Evolutionary conservation across 257 asterid species (phyloP), one percentile per base, ranked within the genome.

Genomic region (Solanum verrucosum): DNA sequence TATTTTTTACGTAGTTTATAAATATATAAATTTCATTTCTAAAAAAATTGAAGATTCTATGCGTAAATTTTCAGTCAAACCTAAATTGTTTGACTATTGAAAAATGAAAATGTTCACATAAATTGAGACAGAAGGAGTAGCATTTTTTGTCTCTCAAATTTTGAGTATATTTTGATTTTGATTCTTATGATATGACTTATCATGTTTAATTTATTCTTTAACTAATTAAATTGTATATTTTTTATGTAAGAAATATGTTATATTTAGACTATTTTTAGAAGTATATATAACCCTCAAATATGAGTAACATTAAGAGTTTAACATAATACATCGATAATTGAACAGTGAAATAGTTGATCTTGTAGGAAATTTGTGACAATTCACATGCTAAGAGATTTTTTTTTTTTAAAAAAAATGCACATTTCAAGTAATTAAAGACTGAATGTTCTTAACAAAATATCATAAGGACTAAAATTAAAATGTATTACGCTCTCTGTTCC

Each of bases 11-110:
- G 60, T 52, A 52, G 23, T 52, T 52, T 52, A 52, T 16, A 52
- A 16, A 52, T 52, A 6, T 44, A 44, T 13, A 44, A 13, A 44
- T 16, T 16, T 1, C 0, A 49, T 16, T 49, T 49, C 21, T 1
- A 4, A 4, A 46, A 46, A 46, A 0, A 14, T 12, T 44, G 20
- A 46, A 46, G 56, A 46, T 1, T 16, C 8, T 6, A 16, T 16
- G 23, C 60, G 3, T 0, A 1, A 52, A 5, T 52, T 16, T 0
- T 0, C 0, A 1, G 1, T 52, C 9, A 52, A 52, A 52, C 3
- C 0, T 52, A 52, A 16, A 52, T 2, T 52, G 1, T 52, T 52
- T 52, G 21, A 49, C 9, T 52, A 0, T 52, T 0, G 0, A 52
- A 52, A 52, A 52, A 52, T 1, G 9, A 52, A 52, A 6, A 40